Evolutionary conservation across 1,139 yeast species (phyloP).

Genomic region (Yamadazyma friedrichii): DNA sequence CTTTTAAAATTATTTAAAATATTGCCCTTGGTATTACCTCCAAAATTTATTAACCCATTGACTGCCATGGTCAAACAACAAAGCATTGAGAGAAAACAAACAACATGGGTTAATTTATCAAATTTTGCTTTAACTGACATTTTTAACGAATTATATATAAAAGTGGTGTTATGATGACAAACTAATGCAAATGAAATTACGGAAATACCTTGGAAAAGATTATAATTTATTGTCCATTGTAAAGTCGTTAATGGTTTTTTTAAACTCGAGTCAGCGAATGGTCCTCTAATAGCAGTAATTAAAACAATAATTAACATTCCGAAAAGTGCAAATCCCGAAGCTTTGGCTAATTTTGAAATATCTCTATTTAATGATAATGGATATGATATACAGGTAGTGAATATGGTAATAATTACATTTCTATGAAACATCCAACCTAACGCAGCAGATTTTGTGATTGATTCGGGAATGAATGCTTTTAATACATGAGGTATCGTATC

Average conservation of each 20-base stretch:
- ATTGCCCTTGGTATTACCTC: conserved; percentile 80
- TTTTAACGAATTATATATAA: conserved; percentile 79
- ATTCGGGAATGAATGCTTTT: conserved; percentile 59
- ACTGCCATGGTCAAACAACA: conserved; percentile 80
- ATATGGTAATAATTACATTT: conserved; percentile 63
- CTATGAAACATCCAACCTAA: conserved; percentile 59
- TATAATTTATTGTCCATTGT: conserved; percentile 58
- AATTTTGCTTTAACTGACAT: conserved; percentile 77
- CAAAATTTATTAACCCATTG: conserved; percentile 75
- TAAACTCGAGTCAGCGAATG: conserved; percentile 47
- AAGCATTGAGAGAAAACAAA: conserved; percentile 77
- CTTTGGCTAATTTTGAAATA: conserved; percentile 83
- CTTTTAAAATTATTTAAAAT: conserved; percentile 81
- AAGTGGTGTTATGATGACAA: conserved; percentile 90
- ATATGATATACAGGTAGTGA: conserved; percentile 72
- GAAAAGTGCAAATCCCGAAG: conserved; percentile 80
- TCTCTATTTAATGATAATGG: conserved; percentile 81
- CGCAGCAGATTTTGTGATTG: conserved; percentile 35
- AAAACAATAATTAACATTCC: conserved; percentile 80
- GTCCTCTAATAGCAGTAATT: conserved; percentile 74
- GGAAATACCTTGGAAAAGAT: conserved; percentile 83
- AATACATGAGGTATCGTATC: conserved; percentile 93
- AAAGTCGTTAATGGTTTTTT: conserved; percentile 47
- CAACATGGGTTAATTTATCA: conserved; percentile 74
- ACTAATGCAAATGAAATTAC: conserved; percentile 92